Percentiles rank a stretch among this genome's conserved stretches.
Evolutionary conservation across 2,329 filamentous ascomycete genomes (phyloP).

Genomic region (Diaporthe capsici): DNA sequence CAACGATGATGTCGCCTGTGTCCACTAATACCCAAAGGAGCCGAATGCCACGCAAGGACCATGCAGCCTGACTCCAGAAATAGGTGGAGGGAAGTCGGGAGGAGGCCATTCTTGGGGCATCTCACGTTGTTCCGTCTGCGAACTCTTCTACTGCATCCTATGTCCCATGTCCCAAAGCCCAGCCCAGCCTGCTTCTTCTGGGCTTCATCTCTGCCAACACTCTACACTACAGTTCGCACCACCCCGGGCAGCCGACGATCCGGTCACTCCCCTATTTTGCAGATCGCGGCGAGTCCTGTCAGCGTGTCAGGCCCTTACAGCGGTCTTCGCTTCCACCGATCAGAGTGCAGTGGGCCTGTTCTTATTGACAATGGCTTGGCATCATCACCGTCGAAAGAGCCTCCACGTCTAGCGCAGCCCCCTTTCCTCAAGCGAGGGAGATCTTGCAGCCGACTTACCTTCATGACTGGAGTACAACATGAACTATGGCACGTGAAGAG

Average conservation of each 20-base stretch:
- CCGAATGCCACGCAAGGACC: neutral
- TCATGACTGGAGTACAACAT: neutral
- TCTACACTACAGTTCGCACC: neutral
- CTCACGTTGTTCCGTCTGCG: neutral
- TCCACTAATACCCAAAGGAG: constrained; percentile 14
- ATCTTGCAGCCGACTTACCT: constrained; percentile 5
- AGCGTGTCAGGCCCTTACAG: neutral
- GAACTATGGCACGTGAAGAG: neutral
- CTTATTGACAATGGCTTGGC: constrained; percentile 29
- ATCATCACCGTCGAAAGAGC: constrained; percentile 23
- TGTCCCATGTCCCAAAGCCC: no score
- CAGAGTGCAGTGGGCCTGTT: constrained; percentile 19
- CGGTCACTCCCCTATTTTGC: neutral
- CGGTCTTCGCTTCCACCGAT: constrained; percentile 10
- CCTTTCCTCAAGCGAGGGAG: constrained; percentile 36
- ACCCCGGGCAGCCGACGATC: neutral
- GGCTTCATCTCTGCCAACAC: neutral
- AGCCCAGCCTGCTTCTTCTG: neutral
- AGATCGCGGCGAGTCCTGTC: constrained; percentile 23
- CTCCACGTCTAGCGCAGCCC: constrained; percentile 28
- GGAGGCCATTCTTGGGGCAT: neutral
- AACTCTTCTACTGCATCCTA: neutral
- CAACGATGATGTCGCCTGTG: constrained; percentile 7
- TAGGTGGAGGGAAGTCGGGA: constrained; percentile 19
- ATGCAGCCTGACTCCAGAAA: constrained; percentile 13